Evolutionary conservation across 345 rosid genomes (phyloP).

Genomic region (Acer negundo): DNA sequence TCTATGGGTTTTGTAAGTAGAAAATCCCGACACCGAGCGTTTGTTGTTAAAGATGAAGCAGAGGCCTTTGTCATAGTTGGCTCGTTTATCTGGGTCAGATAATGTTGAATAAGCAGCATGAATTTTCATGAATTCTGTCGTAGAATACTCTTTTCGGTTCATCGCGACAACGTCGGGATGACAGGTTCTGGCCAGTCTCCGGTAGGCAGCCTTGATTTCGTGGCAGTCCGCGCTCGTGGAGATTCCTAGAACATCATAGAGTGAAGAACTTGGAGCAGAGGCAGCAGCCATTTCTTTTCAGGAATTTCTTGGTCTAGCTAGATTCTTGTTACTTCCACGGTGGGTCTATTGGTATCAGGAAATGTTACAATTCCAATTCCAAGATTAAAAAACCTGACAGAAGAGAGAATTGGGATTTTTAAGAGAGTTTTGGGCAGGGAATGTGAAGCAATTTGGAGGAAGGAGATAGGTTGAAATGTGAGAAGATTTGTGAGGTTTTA

Average conservation of each 20-base stretch:
- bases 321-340: not conserved
- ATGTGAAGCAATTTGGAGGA: not conserved
- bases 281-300: not conserved
- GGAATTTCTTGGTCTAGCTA: not conserved
- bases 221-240: conserved; percentile 36
- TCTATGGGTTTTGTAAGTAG: conserved; percentile 24
- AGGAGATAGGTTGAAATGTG: not conserved
- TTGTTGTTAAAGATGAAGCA: not conserved
- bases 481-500: not conserved
- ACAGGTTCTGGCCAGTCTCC: conserved; percentile 51
- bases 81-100: conserved; percentile 56
- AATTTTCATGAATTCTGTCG: conserved; percentile 47
- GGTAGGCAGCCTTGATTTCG: conserved; percentile 60
- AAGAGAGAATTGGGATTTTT: not conserved
- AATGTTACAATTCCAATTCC: not conserved
- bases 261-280: conserved; percentile 35
- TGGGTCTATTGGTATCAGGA: not conserved
- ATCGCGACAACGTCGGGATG: conserved; percentile 62
- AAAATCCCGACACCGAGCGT: conserved; percentile 27
- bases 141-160: conserved; percentile 41
- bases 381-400: not conserved
- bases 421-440: not conserved
- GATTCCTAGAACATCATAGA: conserved; percentile 59
- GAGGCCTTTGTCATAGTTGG: conserved; percentile 48
- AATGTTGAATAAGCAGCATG: conserved; percentile 59